Percentiles rank a stretch among this genome's conserved stretches.
These are phyloP conservation scores for Sarcocystis neurona DNA, from an alignment of 169 alveolate genomes.

Conservation along the genomic window DNA sequence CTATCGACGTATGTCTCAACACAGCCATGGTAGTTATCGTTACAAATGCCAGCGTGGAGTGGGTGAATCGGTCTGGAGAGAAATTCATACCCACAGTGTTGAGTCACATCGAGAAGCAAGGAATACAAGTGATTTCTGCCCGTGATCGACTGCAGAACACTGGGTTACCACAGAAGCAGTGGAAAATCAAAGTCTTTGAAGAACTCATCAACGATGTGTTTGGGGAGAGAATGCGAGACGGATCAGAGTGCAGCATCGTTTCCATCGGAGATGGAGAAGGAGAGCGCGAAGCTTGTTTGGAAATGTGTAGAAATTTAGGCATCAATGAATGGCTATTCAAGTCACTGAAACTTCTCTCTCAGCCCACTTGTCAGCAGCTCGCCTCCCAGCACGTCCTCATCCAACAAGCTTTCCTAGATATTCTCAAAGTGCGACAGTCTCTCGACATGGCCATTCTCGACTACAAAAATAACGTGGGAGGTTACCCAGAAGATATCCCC, in stretches of 20 bases:
- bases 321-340: constrained; percentile 79
- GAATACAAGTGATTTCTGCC: constrained; percentile 82
- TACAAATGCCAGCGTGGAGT: constrained; percentile 86
- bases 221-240: constrained; percentile 72
- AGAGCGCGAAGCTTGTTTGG: constrained; percentile 87
- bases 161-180: constrained; percentile 80
- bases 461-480: constrained; percentile 31
- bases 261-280: constrained; percentile 88
- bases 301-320: constrained; percentile 74
- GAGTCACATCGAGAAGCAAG: constrained; percentile 74
- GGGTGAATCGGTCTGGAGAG: constrained; percentile 81
- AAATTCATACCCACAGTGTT: constrained; percentile 73
- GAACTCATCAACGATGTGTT: constrained; percentile 78
- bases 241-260: constrained; percentile 75
- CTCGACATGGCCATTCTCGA: constrained; percentile 65
- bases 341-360: constrained; percentile 79
- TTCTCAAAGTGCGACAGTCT: constrained; percentile 64
- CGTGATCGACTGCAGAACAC: constrained; percentile 80
- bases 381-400: constrained; percentile 80
- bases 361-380: constrained; percentile 80
- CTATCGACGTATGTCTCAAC: constrained; percentile 71
- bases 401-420: constrained; percentile 68
- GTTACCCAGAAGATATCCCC: not conserved
- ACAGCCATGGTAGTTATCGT: constrained; percentile 79
- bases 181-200: constrained; percentile 80